phyloP scores from a whole-genome alignment of 2,329 filamentous ascomycete genomes.

The Phaeosphaeriaceae sp. region DNA sequence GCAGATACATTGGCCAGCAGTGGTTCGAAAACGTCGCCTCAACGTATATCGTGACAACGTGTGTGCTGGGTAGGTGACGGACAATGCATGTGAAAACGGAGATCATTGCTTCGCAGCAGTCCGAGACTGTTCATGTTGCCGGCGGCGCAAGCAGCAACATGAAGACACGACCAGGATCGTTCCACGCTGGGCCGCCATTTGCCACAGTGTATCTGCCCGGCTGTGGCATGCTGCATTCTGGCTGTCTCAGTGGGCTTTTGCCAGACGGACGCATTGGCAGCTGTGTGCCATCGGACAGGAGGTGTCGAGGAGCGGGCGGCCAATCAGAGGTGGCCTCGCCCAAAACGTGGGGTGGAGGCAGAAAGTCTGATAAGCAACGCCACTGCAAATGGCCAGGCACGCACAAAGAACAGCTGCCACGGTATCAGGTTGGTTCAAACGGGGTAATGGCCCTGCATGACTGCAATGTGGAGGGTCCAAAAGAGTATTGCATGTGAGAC shows the following conservation, averaged over 20 bases:
- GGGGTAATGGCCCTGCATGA: constrained; percentile 2
- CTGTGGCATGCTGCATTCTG: constrained; percentile 8
- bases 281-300: constrained; percentile 14
- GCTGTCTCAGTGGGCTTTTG: constrained; percentile 12
- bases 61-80: constrained; percentile 11
- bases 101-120: constrained; percentile 19
- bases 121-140: constrained; percentile 31
- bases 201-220: constrained; percentile 10
- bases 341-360: constrained; percentile 30
- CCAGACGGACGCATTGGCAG: constrained; percentile 7
- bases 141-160: constrained; percentile 20
- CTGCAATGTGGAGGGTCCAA: neutral
- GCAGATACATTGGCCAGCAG: constrained; percentile 13
- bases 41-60: constrained; percentile 7
- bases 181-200: constrained; percentile 8
- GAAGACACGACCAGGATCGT: constrained; percentile 15
- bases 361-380: constrained; percentile 28
- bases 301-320: constrained; percentile 11
- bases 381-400: constrained; percentile 3
- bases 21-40: constrained; percentile 4
- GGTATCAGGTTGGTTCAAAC: constrained; percentile 8
- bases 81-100: constrained; percentile 7
- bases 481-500: neutral
- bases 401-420: constrained; percentile 7
- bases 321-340: constrained; percentile 19